Base-by-base conservation (phyloP, 768 basidiomycete genomes). In the Hortiboletus flavorubellus region DNA sequence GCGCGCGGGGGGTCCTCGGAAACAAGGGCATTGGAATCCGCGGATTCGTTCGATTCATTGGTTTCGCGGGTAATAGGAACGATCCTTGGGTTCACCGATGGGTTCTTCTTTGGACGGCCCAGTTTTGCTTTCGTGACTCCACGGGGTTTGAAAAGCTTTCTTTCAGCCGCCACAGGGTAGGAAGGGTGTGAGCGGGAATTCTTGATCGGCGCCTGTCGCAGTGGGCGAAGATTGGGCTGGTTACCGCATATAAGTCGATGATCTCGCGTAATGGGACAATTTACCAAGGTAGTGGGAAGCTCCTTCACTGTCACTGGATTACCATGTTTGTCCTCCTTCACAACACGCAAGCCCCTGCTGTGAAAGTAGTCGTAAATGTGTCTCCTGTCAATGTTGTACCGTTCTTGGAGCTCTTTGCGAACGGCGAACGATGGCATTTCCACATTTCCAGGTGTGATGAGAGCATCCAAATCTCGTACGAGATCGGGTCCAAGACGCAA, bases 331-430 rank as follows among this genome's bases (percentile, higher is more conserved):
- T 84, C 83, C 64, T 85, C 83, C 61, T 83, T 85, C 23, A 83
- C 80, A 29, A 85, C 84, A 30, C 84, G 82, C 56, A 85, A 63
- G 38, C 84, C 80, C 62, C 76, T 73, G 63, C 76, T 78, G 69
- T 89, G 87, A 70, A 87, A 89, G 68, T 89, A 89, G 69, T 89
- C 87, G 65, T 89, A 89, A 59, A 89, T 83, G 61, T 87, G 87
- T 60, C 87, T 74, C 59, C 87, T 76, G 66, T 89, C 87, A 54
- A 87, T 84, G 55, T 75, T 76, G 67, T 86, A 87, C 44, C 84
- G 80, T 64, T 83, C 79, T 69, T 89, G 87, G 34, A 89, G 80
- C 56, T 83, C 84, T 59, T 84, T 85, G 53, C 87, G 79, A 49
- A 84, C 74, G 8, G 82, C 76, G 62, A 89, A 91, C 10, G 83